Evolutionary conservation across 228 moss, liverwort and hornwort genomes (phyloP), one percentile per base, ranked within the genome.

Genomic region (Sphagnum fallax): DNA sequence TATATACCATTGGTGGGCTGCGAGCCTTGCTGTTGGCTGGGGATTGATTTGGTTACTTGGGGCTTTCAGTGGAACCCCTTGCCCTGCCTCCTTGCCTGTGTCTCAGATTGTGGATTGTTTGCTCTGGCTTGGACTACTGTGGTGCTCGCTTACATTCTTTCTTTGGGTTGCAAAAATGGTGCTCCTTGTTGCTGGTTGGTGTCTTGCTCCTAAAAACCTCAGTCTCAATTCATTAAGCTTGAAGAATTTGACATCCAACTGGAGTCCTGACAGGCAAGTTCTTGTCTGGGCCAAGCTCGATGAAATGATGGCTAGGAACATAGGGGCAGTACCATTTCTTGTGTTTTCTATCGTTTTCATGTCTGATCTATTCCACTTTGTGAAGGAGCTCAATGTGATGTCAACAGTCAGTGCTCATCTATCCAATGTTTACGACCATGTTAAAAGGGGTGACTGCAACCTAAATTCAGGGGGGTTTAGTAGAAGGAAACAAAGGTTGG

Each of bases 231-330:
- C 32, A 32, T 32, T 32, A 32, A 32, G 32, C 32, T 32, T 32
- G 2, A 32, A 32, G 32, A 32, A 32, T 32, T 32, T 32, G 32
- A 32, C 32, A 32, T 32, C 32, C 32, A 2, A 32, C 2, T 32
- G 32, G 32, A 32, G 32, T 32, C 32, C 32, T 32, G 32, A 74
- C 61, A 80, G 74, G 57, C 72, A 78, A 60, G 71, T 80, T 5
- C 64, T 80, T 1, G 66, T 78, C 62, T 59, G 16, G 1, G 73
- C 72, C 10, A 82, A 74, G 65, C 13, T 75, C 10, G 82, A 78
- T 74, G 78, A 78, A 58, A 72, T 74, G 79, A 80, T 86, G 82
- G 72, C 74, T 16, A 67, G 74, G 61, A 82, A 86, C 69, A 75
- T 86, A 13, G 75, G 67, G 50, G 75, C 68, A 58, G 72, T 82